Evolutionary conservation across 2,329 filamentous ascomycete species (phyloP).

Genomic region (Cladosporium sp.): DNA sequence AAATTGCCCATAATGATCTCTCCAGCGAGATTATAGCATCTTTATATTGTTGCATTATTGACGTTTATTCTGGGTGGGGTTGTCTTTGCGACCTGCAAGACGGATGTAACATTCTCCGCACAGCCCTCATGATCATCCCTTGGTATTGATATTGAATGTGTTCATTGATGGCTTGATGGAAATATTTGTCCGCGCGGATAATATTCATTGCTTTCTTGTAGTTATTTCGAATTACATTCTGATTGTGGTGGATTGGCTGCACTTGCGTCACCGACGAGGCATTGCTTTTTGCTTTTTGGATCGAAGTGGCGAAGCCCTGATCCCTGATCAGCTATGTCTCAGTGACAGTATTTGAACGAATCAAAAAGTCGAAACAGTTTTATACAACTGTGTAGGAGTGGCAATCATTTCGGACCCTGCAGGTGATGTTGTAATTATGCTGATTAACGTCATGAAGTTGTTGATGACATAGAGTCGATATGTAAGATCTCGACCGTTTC

Average conservation of each 20-base stretch:
- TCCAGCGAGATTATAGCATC: background rate
- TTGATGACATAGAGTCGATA: background rate
- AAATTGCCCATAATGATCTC: background rate
- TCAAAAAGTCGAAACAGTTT: background rate
- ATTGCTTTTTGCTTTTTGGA: background rate
- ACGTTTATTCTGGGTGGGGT: background rate
- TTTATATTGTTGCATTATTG: background rate
- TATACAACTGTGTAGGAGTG: background rate
- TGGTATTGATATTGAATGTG: background rate
- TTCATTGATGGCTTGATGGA: background rate
- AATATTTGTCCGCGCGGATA: background rate
- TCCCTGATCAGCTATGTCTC: background rate
- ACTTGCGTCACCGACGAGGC: background rate
- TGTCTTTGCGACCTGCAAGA: background rate
- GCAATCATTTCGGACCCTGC: background rate
- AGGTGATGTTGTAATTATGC: background rate
- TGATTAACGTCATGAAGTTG: background rate
- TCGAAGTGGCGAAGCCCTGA: background rate
- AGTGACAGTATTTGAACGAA: background rate
- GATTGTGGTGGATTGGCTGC: background rate
- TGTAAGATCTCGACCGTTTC: no score
- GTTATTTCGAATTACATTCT: background rate
- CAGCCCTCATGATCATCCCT: background rate
- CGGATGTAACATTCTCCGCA: background rate
- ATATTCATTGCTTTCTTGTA: background rate